Base-by-base conservation (phyloP, 2,329 filamentous ascomycete species). In the Colletotrichum sp. region DNA sequence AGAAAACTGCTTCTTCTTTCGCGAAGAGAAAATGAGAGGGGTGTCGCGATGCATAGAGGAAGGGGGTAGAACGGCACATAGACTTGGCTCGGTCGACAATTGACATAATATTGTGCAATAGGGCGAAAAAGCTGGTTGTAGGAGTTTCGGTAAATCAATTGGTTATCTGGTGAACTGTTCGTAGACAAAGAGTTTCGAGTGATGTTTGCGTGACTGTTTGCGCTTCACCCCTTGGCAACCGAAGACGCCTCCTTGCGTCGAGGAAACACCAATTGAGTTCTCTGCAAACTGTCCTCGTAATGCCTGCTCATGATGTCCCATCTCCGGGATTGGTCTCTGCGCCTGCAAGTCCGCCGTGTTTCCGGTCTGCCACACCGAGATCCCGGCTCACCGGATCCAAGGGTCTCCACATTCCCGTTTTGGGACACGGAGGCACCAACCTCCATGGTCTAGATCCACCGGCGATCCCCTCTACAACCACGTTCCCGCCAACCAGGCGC, bases 1-100 rank as follows among this genome's bases (percentile, higher is more conserved):
- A 84, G 76, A 87, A 87, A 80, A 82, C 83, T 59, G 81, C 82
- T 36, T 82, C 81, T 77, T 79, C 80, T 12, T 83, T 82, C 77
- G 79, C 83, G 9, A 85, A 84, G 80, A 83, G 81, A 78, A 85
- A 82, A 81, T 86, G 79, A 84, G 63, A 43, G 30, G 24, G 26
- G 62, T 34, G 28, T 73, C 28, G 32, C 62, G 62, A 59, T 21
- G 58, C 34, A 56, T 62, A 59, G 59, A 52, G 52, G 58, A 26
- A 38, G 18, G 55, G 34, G 26, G 21, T 75, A 75, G 73, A 73
- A 73, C 62, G 69, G 63, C 73, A 75, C 69, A 73, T 75, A 75
- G 73, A 75, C 63, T 73, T 73, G 73, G 73, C 73, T 68, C 58
- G 69, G 73, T 69, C 73, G 69, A 73, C 73, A 75, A 75, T 75